Percentiles rank a stretch among this genome's conserved stretches.
phyloP scores from a whole-genome alignment of 768 basidiomycete genomes.

The Dentipellis sp. region DNA sequence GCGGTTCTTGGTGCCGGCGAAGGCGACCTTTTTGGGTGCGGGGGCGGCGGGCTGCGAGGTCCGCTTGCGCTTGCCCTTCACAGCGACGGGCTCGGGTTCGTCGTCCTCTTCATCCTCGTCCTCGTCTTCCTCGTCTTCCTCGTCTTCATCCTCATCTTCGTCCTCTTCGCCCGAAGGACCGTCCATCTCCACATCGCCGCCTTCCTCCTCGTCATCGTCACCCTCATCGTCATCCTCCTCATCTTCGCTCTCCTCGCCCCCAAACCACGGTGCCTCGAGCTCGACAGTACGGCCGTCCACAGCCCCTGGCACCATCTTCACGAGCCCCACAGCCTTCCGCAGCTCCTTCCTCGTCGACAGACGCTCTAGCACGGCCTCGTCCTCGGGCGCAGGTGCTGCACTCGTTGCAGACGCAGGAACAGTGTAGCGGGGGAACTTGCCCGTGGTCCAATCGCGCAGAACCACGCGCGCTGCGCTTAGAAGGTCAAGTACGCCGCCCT shows the following conservation, averaged over 20 bases:
- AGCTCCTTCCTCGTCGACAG: slow-evolving; percentile 57
- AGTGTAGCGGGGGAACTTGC: slow-evolving; percentile 67
- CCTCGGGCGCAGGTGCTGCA: slow-evolving; percentile 22
- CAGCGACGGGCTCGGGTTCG: slow-evolving; percentile 22
- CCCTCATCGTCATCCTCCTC: slow-evolving; percentile 27
- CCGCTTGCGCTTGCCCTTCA: slow-evolving; percentile 24
- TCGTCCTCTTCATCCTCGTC: slow-evolving; percentile 32
- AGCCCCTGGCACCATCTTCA: slow-evolving; percentile 37
- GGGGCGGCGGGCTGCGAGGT: slow-evolving; percentile 2
- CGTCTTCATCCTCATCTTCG: slow-evolving; percentile 25
- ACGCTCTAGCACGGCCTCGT: slow-evolving; percentile 39
- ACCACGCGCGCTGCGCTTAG: slow-evolving; percentile 69
- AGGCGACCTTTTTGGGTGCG: slow-evolving; percentile 25
- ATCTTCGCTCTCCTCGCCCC: slow-evolving; percentile 20
- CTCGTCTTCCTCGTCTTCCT: slow-evolving; percentile 24
- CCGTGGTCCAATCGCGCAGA: slow-evolving; percentile 77
- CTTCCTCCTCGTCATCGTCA: slow-evolving; percentile 20
- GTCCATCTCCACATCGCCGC: slow-evolving; percentile 29
- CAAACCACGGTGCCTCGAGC: slow-evolving; percentile 28
- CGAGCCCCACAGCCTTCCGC: slow-evolving; percentile 37
- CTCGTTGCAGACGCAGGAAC: slow-evolving; percentile 29
- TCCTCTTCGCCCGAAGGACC: slow-evolving; percentile 30
- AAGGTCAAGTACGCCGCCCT: slow-evolving; percentile 70
- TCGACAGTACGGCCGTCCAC: slow-evolving; percentile 34
- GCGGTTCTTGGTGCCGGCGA: slow-evolving; percentile 8